Evolutionary conservation across 208 protist species (phyloP).

Genomic region (Phytomonas serpens): DNA sequence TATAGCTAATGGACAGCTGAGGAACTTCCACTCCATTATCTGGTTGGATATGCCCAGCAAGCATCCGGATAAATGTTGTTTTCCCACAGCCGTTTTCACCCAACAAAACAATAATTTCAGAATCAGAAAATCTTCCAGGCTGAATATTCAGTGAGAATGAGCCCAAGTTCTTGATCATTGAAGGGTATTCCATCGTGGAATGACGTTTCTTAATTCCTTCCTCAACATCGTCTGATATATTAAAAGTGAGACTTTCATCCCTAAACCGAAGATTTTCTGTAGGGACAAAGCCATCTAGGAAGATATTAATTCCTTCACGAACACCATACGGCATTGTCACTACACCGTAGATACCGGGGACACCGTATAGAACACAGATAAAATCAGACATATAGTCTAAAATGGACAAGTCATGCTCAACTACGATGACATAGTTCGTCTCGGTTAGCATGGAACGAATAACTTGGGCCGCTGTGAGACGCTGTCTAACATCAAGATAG

Average conservation of each 20-base stretch:
- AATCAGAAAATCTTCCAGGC: constrained; percentile 95
- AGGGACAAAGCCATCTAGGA: constrained; percentile 98
- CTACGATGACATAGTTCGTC: constrained; percentile 97
- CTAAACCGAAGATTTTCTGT: constrained; percentile 99
- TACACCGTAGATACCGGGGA: constrained; percentile 99
- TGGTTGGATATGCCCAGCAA: constrained; percentile 93
- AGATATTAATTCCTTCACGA: constrained; percentile 99
- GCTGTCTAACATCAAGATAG: constrained; percentile 99
- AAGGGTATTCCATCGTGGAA: constrained; percentile 91
- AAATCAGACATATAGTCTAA: constrained; percentile 99
- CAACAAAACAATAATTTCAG: constrained; percentile 99
- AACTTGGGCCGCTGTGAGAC: constrained; percentile 95
- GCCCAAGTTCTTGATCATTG: constrained; percentile 96
- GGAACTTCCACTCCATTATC: constrained; percentile 89
- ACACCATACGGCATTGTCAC: constrained; percentile 99
- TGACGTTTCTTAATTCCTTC: constrained; percentile 66
- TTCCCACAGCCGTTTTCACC: constrained; percentile 99
- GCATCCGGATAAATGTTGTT: constrained; percentile 98
- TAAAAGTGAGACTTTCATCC: constrained; percentile 96
- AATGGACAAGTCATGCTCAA: constrained; percentile 99
- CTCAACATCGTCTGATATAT: constrained; percentile 76
- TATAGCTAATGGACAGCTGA: constrained; percentile 98
- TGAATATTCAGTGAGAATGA: constrained; percentile 94
- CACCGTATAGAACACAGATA: constrained; percentile 98
- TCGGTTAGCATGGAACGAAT: constrained; percentile 94